Evolutionary conservation across 2,329 filamentous ascomycete species (phyloP).

Genomic region (Teratosphaeria epicoccoides): DNA sequence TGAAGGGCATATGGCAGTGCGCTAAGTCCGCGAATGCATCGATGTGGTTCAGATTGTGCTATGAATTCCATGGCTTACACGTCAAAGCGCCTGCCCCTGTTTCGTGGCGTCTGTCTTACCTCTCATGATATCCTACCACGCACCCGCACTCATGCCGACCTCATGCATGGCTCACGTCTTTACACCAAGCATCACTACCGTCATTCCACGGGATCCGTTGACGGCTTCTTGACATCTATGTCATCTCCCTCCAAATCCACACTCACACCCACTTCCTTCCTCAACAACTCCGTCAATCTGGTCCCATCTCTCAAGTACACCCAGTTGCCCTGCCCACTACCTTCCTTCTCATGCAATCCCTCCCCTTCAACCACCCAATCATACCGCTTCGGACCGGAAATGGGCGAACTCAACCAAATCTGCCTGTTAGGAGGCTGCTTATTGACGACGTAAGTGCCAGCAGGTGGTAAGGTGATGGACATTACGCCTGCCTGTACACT

Average conservation of each 20-base stretch:
- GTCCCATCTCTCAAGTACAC: slow-evolving; percentile 78
- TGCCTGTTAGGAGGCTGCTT: slow-evolving; percentile 97
- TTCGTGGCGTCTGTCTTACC: too few relatives aligned
- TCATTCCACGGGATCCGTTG: not conserved
- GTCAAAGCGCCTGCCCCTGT: too few relatives aligned
- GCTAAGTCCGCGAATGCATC: not conserved
- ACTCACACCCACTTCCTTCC: slow-evolving; percentile 63
- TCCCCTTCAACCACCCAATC: slow-evolving; percentile 74
- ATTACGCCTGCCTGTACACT: slow-evolving; percentile 66
- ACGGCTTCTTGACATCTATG: not conserved
- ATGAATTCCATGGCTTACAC: not conserved
- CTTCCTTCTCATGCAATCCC: slow-evolving; percentile 68
- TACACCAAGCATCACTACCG: not conserved
- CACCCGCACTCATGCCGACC: too few relatives aligned
- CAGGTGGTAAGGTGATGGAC: slow-evolving; percentile 56
- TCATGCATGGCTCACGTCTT: not conserved
- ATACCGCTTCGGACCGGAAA: slow-evolving; percentile 85
- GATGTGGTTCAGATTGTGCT: not conserved
- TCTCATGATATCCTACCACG: too few relatives aligned
- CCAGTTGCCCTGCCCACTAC: slow-evolving; percentile 65
- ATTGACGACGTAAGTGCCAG: slow-evolving; percentile 87
- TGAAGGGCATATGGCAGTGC: not conserved
- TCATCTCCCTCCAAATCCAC: slow-evolving; percentile 29
- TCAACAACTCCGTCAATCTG: slow-evolving; percentile 60
- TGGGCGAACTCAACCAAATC: slow-evolving; percentile 90